Conservation (phyloP, 768 basidiomycete species). For the Porpolomopsis calyptriformis region DNA sequence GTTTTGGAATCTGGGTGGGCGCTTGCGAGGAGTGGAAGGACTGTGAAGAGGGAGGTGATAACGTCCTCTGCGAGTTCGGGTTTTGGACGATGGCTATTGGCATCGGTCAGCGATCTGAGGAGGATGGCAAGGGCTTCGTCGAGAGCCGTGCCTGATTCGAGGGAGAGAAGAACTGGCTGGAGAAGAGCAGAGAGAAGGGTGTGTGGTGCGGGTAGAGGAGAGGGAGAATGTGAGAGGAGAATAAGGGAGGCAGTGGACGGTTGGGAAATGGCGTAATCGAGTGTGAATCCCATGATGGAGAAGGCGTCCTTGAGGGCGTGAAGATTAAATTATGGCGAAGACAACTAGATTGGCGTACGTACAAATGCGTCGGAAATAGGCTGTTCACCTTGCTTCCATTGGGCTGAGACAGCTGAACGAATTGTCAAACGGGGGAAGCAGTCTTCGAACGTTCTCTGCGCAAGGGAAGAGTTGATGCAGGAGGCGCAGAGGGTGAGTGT, state of each 20-base stretch:
- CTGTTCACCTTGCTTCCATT: conserved; percentile 32
- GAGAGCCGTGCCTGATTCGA: conserved; percentile 43
- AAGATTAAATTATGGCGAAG: conserved; percentile 2
- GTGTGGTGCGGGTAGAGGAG: conserved; percentile 9
- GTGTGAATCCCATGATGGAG: conserved; percentile 20
- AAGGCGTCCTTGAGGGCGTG: conserved; percentile 24
- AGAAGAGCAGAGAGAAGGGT: conserved; percentile 24
- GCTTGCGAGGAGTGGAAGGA: conserved; percentile 49
- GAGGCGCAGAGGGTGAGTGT: conserved; percentile 25
- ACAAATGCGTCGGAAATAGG: conserved; percentile 31
- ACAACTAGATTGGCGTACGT: conserved; percentile 13
- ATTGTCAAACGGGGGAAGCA: conserved; percentile 36
- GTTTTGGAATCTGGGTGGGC: conserved; percentile 47
- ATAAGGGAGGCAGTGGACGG: conserved; percentile 27
- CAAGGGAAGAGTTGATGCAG: conserved; percentile 33
- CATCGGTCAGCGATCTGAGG: conserved; percentile 25
- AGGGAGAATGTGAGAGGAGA: conserved; percentile 26
- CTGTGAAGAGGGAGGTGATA: conserved; percentile 34
- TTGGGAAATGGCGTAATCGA: conserved; percentile 8
- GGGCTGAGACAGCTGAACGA: conserved; percentile 19
- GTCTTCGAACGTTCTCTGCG: conserved; percentile 35
- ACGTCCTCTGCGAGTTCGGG: conserved; percentile 33
- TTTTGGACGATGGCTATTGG: conserved; percentile 11
- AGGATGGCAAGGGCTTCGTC: conserved; percentile 56
- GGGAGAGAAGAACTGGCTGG: conserved; percentile 35